Evolutionary conservation across 2,329 filamentous ascomycete genomes (phyloP).

Genomic region (Fusarium oligoseptatum): DNA sequence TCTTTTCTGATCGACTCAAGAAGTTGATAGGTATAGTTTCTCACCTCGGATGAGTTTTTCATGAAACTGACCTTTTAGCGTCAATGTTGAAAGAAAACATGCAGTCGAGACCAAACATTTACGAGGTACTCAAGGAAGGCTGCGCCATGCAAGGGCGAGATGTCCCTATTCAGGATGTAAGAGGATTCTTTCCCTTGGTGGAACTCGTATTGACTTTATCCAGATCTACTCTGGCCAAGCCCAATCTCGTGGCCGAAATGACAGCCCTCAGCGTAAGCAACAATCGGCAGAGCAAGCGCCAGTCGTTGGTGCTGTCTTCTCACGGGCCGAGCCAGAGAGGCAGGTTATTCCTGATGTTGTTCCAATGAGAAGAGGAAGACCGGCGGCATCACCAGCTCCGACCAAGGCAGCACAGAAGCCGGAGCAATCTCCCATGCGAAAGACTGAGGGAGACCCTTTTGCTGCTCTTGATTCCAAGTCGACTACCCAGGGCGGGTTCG

Average conservation of each 20-base stretch:
- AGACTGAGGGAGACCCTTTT: conserved; percentile 85
- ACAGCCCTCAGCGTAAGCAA: conserved; percentile 67
- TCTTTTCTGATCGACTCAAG: conserved; percentile 91
- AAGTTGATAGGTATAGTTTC: conserved; percentile 79
- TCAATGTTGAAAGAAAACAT: conserved; percentile 93
- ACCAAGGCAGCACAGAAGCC: conserved; percentile 57
- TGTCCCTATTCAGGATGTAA: conserved; percentile 89
- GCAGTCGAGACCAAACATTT: conserved; percentile 86
- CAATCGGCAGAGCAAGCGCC: conserved; percentile 67
- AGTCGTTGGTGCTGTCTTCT: conserved; percentile 83
- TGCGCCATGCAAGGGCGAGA: conserved; percentile 91
- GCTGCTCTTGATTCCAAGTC: conserved; percentile 82
- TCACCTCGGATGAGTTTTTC: background rate
- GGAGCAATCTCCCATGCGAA: conserved; percentile 73
- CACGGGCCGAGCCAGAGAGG: conserved; percentile 78
- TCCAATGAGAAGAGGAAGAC: conserved; percentile 91
- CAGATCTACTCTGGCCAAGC: conserved; percentile 79
- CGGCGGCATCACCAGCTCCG: conserved; percentile 55
- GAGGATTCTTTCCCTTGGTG: conserved; percentile 47
- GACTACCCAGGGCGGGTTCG: conserved; percentile 65
- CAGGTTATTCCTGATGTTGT: conserved; percentile 87
- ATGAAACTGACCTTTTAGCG: conserved; percentile 62
- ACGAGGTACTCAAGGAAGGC: conserved; percentile 88
- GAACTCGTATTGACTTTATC: conserved; percentile 19
- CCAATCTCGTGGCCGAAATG: conserved; percentile 69